Evolutionary conservation across 1,139 yeast species (phyloP).

Genomic region (Saccharomyces hybrid): DNA sequence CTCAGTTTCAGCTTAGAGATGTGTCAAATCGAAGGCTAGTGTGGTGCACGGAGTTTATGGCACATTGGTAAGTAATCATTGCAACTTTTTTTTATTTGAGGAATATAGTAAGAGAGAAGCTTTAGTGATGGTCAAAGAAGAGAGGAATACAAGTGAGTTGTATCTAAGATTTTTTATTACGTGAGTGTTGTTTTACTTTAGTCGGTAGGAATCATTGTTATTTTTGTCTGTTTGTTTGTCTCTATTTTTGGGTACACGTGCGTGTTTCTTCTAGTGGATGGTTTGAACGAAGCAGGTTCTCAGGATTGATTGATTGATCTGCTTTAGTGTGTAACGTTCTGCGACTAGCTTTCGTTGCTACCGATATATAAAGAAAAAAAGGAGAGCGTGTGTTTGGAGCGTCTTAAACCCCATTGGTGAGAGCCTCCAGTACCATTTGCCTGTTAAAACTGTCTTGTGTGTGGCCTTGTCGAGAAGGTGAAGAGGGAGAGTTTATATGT

Average conservation of each 20-base stretch:
- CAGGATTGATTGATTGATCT: slow-evolving; percentile 1
- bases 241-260: background rate
- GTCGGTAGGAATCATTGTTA: background rate
- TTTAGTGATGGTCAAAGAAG: background rate
- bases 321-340: background rate
- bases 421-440: background rate
- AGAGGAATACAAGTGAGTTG: background rate
- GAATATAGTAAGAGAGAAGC: background rate
- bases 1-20: background rate
- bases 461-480: background rate
- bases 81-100: background rate
- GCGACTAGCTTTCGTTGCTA: background rate
- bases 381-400: background rate
- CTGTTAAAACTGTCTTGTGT: background rate
- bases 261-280: background rate
- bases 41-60: background rate
- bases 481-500: slow-evolving; percentile 1
- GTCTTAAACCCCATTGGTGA: background rate
- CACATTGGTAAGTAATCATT: background rate
- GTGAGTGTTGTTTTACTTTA: background rate
- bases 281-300: background rate
- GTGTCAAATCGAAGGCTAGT: background rate
- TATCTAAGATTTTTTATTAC: background rate
- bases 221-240: background rate
- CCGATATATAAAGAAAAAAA: background rate